These are phyloP conservation scores for Amanita muscaria DNA, from an alignment of 768 basidiomycete genomes.

Conservation along the genomic window DNA sequence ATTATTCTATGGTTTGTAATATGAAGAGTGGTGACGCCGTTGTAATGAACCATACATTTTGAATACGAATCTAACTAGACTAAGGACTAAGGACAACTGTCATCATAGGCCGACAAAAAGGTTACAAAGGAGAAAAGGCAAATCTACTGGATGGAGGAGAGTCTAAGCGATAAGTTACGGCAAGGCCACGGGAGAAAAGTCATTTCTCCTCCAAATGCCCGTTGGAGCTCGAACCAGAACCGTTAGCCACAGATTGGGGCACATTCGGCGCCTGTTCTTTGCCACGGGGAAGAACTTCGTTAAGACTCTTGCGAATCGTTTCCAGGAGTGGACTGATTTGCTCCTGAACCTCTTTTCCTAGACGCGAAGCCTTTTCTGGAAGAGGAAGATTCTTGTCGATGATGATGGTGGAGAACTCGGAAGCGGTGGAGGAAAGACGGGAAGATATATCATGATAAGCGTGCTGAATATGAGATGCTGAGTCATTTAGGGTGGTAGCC, in stretches of 20 bases:
- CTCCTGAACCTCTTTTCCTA: slow-evolving; percentile 49
- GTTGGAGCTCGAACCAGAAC: not conserved
- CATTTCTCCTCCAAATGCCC: not conserved
- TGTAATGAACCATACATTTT: too few relatives aligned
- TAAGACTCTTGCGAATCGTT: slow-evolving; percentile 32
- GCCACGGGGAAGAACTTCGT: slow-evolving; percentile 27
- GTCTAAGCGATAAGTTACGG: slow-evolving; percentile 4
- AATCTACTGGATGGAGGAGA: slow-evolving; percentile 3
- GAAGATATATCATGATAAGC: slow-evolving; percentile 44
- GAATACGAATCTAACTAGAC: too few relatives aligned
- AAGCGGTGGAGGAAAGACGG: slow-evolving; percentile 35
- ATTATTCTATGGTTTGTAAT: too few relatives aligned
- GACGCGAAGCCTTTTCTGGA: slow-evolving; percentile 51
- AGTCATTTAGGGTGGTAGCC: slow-evolving; percentile 22
- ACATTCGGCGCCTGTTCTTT: slow-evolving; percentile 10
- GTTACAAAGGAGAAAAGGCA: not conserved
- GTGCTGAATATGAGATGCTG: slow-evolving; percentile 36
- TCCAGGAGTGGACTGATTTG: slow-evolving; percentile 58
- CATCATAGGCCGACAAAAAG: too few relatives aligned
- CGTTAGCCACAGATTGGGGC: slow-evolving; percentile 14
- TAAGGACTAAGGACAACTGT: too few relatives aligned
- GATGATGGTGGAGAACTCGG: slow-evolving; percentile 47
- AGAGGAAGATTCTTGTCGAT: slow-evolving; percentile 45
- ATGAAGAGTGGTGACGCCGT: too few relatives aligned
- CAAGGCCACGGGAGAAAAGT: too few relatives aligned